A percentile compares a stretch with the other conserved stretches of the same genome.
Conservation (phyloP, 2,329 filamentous ascomycete genomes). For the Diplodia seriata region DNA sequence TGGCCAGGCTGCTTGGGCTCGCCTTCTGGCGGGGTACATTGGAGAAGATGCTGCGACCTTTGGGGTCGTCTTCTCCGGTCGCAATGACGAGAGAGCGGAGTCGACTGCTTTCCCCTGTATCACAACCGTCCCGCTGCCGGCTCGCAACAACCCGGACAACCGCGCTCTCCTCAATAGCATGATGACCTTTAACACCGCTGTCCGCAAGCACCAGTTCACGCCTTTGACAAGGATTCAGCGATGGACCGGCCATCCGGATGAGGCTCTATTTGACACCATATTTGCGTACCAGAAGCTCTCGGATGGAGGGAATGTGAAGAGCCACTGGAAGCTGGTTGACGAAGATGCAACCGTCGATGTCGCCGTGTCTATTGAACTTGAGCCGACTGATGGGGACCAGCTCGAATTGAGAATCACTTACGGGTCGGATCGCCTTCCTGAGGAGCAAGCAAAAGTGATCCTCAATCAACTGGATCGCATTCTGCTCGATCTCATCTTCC, state of each 20-base stretch:
- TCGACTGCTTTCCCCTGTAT: slow-evolving; percentile 77
- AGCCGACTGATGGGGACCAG: slow-evolving; percentile 58
- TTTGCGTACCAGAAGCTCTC: slow-evolving; percentile 78
- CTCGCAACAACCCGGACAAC: slow-evolving; percentile 63
- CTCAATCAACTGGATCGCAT: slow-evolving; percentile 74
- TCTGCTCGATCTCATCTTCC: slow-evolving; percentile 65
- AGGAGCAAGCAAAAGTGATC: slow-evolving; percentile 70
- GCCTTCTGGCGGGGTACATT: slow-evolving; percentile 75
- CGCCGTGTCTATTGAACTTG: slow-evolving; percentile 79
- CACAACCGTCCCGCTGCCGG: slow-evolving; percentile 76
- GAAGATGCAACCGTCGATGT: slow-evolving; percentile 74
- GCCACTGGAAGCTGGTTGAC: slow-evolving; percentile 65
- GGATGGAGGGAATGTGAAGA: slow-evolving; percentile 36
- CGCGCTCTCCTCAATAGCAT: slow-evolving; percentile 65
- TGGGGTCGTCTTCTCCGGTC: slow-evolving; percentile 80
- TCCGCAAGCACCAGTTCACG: slow-evolving; percentile 74
- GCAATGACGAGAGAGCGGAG: slow-evolving; percentile 66
- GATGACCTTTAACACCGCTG: slow-evolving; percentile 68
- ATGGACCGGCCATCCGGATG: slow-evolving; percentile 70
- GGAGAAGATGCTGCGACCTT: slow-evolving; percentile 78
- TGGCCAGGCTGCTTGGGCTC: slow-evolving; percentile 79
- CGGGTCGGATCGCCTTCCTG: slow-evolving; percentile 68
- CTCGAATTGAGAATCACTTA: slow-evolving; percentile 72
- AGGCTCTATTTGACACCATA: slow-evolving; percentile 80
- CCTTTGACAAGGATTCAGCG: slow-evolving; percentile 75